These are phyloP conservation scores for Rosa chinensis DNA, from an alignment of 306 rosid species.

Conservation along the genomic window DNA sequence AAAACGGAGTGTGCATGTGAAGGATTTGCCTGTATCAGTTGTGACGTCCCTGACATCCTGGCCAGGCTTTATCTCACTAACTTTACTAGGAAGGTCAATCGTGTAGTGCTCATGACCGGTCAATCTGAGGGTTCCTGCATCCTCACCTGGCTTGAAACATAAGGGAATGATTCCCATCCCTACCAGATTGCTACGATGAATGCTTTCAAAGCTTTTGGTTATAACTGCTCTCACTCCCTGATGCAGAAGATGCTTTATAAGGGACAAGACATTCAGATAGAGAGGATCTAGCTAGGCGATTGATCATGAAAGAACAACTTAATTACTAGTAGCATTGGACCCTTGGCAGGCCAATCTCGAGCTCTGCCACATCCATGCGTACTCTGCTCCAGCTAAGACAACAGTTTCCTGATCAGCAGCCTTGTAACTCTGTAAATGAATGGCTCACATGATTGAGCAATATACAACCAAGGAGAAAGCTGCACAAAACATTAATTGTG, in stretches of 20 bases:
- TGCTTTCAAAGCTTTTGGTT: constrained; percentile 49
- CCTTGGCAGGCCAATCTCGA: constrained; percentile 50
- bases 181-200: constrained; percentile 35
- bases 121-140: constrained; percentile 39
- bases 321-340: constrained; percentile 45
- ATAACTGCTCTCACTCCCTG: constrained; percentile 52
- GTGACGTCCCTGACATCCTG: constrained; percentile 41
- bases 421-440: constrained; percentile 35
- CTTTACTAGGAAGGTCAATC: constrained; percentile 31
- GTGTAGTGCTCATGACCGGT: constrained; percentile 39
- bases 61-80: constrained; percentile 37
- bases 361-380: constrained; percentile 51
- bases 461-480: background rate
- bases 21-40: constrained; percentile 34
- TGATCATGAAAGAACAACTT: constrained; percentile 12
- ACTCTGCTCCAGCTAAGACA: constrained; percentile 44
- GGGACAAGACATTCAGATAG: background rate
- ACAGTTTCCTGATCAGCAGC: constrained; percentile 33
- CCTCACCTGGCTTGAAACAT: constrained; percentile 44
- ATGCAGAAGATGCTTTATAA: background rate
- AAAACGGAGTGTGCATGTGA: constrained; percentile 35
- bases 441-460: background rate
- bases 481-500: background rate
- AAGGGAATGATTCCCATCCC: constrained; percentile 46
- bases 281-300: background rate